A percentile compares a stretch with the other conserved stretches of the same genome.
These are phyloP conservation scores for Phytophthora sansomeana DNA, from an alignment of 352 stramenopile species.

Conservation along the genomic window DNA sequence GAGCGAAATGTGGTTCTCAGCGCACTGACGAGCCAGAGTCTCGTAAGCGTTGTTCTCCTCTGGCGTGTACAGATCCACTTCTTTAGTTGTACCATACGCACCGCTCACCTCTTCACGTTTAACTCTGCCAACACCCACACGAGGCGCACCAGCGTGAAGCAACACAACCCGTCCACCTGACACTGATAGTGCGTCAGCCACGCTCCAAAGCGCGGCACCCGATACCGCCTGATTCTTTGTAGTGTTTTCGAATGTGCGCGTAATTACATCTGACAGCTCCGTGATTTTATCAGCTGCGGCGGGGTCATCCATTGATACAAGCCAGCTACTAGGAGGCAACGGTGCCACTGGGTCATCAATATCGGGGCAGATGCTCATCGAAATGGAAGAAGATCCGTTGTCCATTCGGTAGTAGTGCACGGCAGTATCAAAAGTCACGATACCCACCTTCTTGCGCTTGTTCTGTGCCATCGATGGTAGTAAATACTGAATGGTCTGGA, in stretches of 20 bases:
- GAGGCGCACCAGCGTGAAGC: slow-evolving; percentile 79
- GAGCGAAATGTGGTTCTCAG: slow-evolving; percentile 83
- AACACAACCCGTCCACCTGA: slow-evolving; percentile 76
- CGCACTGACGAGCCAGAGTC: slow-evolving; percentile 66
- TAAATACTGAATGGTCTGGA: slow-evolving; percentile 85
- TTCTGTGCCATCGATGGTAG: slow-evolving; percentile 79
- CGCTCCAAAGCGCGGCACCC: slow-evolving; percentile 78
- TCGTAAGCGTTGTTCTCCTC: slow-evolving; percentile 79
- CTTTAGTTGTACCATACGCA: slow-evolving; percentile 84
- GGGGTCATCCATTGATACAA: slow-evolving; percentile 85
- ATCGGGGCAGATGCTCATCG: slow-evolving; percentile 80
- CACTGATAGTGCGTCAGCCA: slow-evolving; percentile 71
- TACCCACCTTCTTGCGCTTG: slow-evolving; percentile 89
- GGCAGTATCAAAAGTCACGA: slow-evolving; percentile 85
- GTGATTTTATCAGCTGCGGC: slow-evolving; percentile 74
- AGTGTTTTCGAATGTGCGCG: slow-evolving; percentile 69
- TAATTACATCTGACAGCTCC: slow-evolving; percentile 75
- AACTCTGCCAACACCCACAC: slow-evolving; percentile 76
- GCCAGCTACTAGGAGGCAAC: slow-evolving; percentile 78
- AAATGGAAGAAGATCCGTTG: slow-evolving; percentile 59
- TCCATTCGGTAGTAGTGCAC: slow-evolving; percentile 92
- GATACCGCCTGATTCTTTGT: slow-evolving; percentile 85
- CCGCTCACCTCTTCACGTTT: slow-evolving; percentile 85
- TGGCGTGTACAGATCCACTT: slow-evolving; percentile 86
- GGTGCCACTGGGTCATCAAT: slow-evolving; percentile 83